phyloP scores from a whole-genome alignment of 2,329 filamentous ascomycete species.

The Fusarium cyanostomum region DNA sequence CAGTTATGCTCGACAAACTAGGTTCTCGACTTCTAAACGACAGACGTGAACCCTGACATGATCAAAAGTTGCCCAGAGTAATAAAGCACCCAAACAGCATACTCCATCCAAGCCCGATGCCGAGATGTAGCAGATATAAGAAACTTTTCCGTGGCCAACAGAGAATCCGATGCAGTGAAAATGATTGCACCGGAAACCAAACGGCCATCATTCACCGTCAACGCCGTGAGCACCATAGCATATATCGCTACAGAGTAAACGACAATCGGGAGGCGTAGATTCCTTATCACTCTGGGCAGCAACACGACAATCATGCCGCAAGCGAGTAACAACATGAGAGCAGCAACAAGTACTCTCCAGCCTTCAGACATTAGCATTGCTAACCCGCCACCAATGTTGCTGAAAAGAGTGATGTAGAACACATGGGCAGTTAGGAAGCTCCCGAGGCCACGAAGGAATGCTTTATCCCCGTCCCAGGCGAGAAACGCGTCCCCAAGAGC shows the following conservation, averaged over 20 bases:
- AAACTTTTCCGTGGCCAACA: slow-evolving; percentile 48
- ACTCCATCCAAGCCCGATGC: slow-evolving; percentile 45
- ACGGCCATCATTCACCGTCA: slow-evolving; percentile 39
- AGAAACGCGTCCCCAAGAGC: slow-evolving; percentile 50
- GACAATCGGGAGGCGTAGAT: slow-evolving; percentile 44
- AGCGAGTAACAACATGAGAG: slow-evolving; percentile 35
- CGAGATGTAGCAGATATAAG: slow-evolving; percentile 39
- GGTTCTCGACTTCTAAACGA: too few species aligned
- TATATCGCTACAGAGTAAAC: slow-evolving; percentile 46
- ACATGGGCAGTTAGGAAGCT: slow-evolving; percentile 49
- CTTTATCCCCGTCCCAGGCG: slow-evolving; percentile 46
- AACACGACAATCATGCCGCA: slow-evolving; percentile 42
- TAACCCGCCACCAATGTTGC: slow-evolving; percentile 13
- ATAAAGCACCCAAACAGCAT: slow-evolving; percentile 49
- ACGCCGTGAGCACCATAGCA: slow-evolving; percentile 45
- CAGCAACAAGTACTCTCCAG: slow-evolving; percentile 28
- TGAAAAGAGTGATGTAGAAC: slow-evolving; percentile 47
- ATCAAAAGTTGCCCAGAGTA: slow-evolving; percentile 50
- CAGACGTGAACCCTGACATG: too few species aligned
- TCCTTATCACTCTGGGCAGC: slow-evolving; percentile 38
- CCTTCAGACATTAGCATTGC: slow-evolving; percentile 9
- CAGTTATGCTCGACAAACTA: too few species aligned
- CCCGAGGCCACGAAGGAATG: slow-evolving; percentile 46
- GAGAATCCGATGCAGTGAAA: slow-evolving; percentile 48
- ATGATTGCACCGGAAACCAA: slow-evolving; percentile 44